Conservation (phyloP, 331 rosid species). For the Saraca asoca region DNA sequence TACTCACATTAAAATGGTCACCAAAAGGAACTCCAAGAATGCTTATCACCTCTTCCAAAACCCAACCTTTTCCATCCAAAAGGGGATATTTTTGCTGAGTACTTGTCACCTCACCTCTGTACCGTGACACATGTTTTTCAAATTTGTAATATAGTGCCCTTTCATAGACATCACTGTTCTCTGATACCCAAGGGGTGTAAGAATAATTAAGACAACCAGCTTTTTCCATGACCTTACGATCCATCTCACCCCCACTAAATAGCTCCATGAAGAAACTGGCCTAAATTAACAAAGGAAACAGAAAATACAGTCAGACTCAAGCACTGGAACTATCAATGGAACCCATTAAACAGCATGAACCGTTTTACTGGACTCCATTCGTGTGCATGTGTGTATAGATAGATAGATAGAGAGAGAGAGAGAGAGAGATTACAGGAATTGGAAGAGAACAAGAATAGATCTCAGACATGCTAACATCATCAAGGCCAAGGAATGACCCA, state of each 20-base stretch:
- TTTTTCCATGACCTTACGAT: constrained; percentile 75
- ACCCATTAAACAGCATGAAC: constrained; percentile 1
- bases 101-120: constrained; percentile 85
- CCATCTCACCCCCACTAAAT: constrained; percentile 80
- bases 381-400: neutral
- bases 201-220: constrained; percentile 80
- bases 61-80: constrained; percentile 69
- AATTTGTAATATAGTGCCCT: constrained; percentile 77
- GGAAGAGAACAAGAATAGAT: constrained; percentile 58
- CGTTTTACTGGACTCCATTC: neutral
- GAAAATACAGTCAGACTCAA: constrained; percentile 28
- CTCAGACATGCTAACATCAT: constrained; percentile 86
- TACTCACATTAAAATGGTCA: constrained; percentile 77
- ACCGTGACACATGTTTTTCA: constrained; percentile 69
- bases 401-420: constrained; percentile 29
- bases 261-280: constrained; percentile 68
- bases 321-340: neutral
- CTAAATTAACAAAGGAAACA: constrained; percentile 48
- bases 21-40: constrained; percentile 90
- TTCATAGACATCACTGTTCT: constrained; percentile 62
- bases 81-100: constrained; percentile 66
- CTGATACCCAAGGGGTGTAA: constrained; percentile 87
- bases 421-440: constrained; percentile 67
- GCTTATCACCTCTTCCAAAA: constrained; percentile 81
- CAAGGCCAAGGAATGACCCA: constrained; percentile 68